Evolutionary conservation across 148 eudicot genomes (phyloP).

Genomic region (Suaeda aralocaspica): DNA sequence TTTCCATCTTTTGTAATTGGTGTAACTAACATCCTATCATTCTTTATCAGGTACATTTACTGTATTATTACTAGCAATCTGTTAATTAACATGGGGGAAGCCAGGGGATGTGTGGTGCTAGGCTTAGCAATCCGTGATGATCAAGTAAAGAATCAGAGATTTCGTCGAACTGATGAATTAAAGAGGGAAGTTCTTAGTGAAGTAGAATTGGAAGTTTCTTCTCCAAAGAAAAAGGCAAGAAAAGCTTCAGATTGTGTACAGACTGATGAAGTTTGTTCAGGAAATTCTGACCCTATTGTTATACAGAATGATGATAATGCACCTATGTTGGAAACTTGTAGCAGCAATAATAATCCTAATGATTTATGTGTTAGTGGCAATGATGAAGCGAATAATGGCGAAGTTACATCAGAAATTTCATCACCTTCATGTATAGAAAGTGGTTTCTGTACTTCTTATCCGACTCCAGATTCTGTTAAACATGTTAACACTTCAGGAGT

Average conservation of each 20-base stretch:
- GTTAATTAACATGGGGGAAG: no score
- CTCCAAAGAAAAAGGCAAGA: not conserved
- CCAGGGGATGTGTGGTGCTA: no score
- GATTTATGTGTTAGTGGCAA: not conserved
- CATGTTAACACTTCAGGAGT: not conserved
- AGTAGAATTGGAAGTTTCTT: not conserved
- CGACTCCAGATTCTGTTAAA: not conserved
- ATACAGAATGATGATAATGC: not conserved
- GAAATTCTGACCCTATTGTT: not conserved
- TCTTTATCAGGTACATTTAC: constrained; percentile 9
- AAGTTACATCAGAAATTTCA: not conserved
- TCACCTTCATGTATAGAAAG: not conserved
- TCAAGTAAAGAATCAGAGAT: no score
- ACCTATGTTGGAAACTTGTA: not conserved
- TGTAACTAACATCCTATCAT: no score
- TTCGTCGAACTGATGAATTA: no score
- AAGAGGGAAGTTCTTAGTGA: not conserved
- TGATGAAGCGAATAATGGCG: not conserved
- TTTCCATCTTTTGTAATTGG: no score
- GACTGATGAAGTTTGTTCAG: not conserved
- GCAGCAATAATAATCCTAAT: not conserved
- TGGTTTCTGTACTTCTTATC: not conserved
- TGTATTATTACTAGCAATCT: no score
- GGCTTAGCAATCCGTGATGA: no score
- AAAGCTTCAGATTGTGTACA: not conserved